phyloP scores from a whole-genome alignment of 768 basidiomycete species.

The Collybia mongolica region DNA sequence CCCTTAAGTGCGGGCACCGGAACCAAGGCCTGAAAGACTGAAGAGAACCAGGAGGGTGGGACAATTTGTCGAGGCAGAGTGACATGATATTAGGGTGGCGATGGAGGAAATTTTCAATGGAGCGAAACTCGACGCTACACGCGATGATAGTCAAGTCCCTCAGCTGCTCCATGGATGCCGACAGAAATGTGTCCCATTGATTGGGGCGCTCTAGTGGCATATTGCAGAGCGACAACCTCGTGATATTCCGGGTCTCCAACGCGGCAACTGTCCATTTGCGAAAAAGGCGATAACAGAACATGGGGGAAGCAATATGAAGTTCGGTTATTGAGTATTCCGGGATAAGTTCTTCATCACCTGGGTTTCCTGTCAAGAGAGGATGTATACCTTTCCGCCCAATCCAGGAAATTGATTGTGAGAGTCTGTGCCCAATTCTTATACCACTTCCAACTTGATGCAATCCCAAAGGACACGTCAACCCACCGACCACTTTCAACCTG shows the following conservation, averaged over 20 bases:
- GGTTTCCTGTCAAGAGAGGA: no score
- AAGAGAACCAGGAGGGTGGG: background rate
- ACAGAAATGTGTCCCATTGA: background rate
- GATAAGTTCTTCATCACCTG: background rate
- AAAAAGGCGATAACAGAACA: slow-evolving; percentile 1
- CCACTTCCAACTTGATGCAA: no score
- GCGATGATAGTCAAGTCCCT: background rate
- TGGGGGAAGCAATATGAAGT: background rate
- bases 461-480: no score
- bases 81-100: background rate
- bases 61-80: slow-evolving; percentile 1
- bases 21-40: background rate
- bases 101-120: background rate
- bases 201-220: background rate
- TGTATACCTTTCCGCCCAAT: no score
- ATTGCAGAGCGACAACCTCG: background rate
- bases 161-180: background rate
- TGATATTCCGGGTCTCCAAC: background rate
- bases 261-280: background rate
- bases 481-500: no score
- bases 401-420: no score
- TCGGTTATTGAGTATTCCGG: background rate
- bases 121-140: background rate
- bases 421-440: no score
- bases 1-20: background rate